Evolutionary conservation across 208 protist genomes (phyloP).

Genomic region (Wallacemonas sp.): DNA sequence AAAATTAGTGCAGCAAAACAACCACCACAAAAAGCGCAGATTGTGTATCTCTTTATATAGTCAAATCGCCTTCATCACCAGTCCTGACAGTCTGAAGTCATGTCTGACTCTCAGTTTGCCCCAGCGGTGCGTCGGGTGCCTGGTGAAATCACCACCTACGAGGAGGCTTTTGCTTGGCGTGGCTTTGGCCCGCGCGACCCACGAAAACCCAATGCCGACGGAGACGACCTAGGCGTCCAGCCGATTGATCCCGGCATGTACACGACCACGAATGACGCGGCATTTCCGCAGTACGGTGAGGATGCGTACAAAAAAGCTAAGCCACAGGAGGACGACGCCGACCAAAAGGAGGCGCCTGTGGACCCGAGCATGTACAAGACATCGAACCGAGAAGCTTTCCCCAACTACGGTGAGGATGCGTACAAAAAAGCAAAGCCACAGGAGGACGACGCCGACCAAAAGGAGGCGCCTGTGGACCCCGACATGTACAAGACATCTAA

Average conservation of each 20-base stretch:
- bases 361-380: conserved; percentile 42
- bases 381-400: conserved; percentile 34
- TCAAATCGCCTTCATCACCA: neutral
- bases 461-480: conserved; percentile 36
- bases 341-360: neutral
- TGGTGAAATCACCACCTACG: conserved; percentile 20
- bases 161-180: conserved; percentile 34
- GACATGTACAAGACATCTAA: conserved; percentile 64
- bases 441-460: conserved; percentile 12
- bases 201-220: conserved; percentile 4
- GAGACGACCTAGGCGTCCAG: conserved; percentile 1
- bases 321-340: neutral
- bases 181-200: conserved; percentile 16
- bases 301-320: conserved; percentile 26
- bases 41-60: neutral
- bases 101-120: conserved; percentile 5
- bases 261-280: neutral
- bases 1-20: too few species aligned
- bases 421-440: conserved; percentile 18
- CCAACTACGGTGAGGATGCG: conserved; percentile 26
- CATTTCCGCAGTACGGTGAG: conserved; percentile 20
- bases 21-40: too few species aligned
- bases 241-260: conserved; percentile 14
- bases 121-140: neutral
- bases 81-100: too few species aligned